phyloP scores from a whole-genome alignment of 176 grass and related monocot genomes.

The Oryza nivara region DNA sequence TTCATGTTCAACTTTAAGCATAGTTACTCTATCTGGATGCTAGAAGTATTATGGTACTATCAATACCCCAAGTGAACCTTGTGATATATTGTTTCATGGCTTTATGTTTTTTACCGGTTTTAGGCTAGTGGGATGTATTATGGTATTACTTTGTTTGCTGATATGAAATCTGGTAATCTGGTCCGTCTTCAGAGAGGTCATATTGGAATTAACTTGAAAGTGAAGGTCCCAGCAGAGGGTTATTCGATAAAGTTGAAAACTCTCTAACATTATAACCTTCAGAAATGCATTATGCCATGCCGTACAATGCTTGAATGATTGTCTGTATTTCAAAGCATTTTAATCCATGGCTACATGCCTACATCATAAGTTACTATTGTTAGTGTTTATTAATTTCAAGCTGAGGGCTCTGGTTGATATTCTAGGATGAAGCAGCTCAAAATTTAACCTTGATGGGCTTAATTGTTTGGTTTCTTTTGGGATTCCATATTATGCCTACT shows the following conservation, averaged over 20 bases:
- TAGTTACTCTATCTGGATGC: constrained; percentile 39
- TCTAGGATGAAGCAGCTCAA: background rate
- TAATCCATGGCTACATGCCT: constrained; percentile 41
- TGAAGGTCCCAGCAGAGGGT: constrained; percentile 54
- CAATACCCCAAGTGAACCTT: constrained; percentile 26
- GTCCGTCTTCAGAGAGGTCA: background rate
- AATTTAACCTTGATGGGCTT: background rate
- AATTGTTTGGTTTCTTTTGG: background rate
- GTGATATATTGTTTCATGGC: background rate
- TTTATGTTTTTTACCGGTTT: background rate
- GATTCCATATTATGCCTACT: background rate
- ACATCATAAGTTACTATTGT: background rate
- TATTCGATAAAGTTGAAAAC: constrained; percentile 29
- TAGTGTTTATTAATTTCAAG: background rate
- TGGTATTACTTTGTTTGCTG: background rate
- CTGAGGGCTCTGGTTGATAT: background rate
- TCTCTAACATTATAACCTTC: constrained; percentile 37
- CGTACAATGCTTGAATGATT: constrained; percentile 39
- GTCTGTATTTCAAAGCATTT: constrained; percentile 40
- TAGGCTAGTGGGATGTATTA: background rate
- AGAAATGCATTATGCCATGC: constrained; percentile 35
- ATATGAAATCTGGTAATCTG: background rate
- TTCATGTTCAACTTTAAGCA: constrained; percentile 42
- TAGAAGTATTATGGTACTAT: constrained; percentile 35
- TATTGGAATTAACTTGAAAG: background rate